These are phyloP conservation scores for Tubosaeta sp. DNA, from an alignment of 768 basidiomycete genomes.

Conservation along the genomic window DNA sequence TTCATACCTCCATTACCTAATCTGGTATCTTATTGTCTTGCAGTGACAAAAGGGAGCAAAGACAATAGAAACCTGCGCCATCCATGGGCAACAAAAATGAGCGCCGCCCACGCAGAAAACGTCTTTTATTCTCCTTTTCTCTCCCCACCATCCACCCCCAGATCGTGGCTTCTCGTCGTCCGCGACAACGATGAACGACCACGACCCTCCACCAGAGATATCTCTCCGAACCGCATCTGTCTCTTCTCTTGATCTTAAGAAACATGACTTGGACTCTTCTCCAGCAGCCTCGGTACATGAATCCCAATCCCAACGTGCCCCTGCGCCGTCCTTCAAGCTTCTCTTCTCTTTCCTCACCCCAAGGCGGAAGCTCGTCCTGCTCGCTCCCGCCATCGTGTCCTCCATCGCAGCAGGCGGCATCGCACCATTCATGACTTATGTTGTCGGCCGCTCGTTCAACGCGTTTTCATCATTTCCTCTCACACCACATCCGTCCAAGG, in stretches of 20 bases:
- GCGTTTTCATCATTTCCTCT: slow-evolving; percentile 60
- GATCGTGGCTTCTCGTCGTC: slow-evolving; percentile 24
- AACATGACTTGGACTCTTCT: slow-evolving; percentile 10
- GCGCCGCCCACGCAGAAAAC: not conserved
- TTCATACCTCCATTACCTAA: slow-evolving; percentile 19
- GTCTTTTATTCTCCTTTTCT: slow-evolving; percentile 11
- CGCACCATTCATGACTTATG: slow-evolving; percentile 82
- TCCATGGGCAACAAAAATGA: slow-evolving; percentile 24
- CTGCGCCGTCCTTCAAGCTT: slow-evolving; percentile 53
- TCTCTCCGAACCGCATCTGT: slow-evolving; percentile 17
- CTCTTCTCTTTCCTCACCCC: slow-evolving; percentile 64
- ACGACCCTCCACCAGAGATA: slow-evolving; percentile 22
- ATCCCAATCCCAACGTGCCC: slow-evolving; percentile 21
- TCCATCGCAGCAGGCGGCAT: slow-evolving; percentile 65
- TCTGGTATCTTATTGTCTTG: slow-evolving; percentile 22
- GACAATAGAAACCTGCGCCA: slow-evolving; percentile 17
- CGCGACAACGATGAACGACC: slow-evolving; percentile 30
- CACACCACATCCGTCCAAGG: slow-evolving; percentile 34
- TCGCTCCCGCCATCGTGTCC: slow-evolving; percentile 60
- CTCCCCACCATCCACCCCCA: slow-evolving; percentile 2
- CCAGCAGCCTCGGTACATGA: slow-evolving; percentile 13
- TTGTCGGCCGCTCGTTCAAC: slow-evolving; percentile 75
- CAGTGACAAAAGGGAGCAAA: slow-evolving; percentile 6
- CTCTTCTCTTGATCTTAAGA: slow-evolving; percentile 20
- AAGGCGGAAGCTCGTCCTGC: slow-evolving; percentile 50